Evolutionary conservation across 768 basidiomycete species (phyloP).

Genomic region (Hypsizygus marmoreus): DNA sequence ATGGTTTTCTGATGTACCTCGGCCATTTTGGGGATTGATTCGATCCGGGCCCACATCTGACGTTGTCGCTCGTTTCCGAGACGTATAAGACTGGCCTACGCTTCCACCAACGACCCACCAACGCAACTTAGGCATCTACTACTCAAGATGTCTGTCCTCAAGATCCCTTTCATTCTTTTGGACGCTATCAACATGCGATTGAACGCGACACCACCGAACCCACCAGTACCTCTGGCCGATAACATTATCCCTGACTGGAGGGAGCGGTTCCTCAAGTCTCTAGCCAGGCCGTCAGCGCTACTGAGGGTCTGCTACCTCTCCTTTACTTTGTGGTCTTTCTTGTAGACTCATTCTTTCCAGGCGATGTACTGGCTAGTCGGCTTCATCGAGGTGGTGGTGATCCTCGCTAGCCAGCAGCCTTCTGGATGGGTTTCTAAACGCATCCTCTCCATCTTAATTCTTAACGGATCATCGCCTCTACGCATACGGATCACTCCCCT

Average conservation of each 20-base stretch:
- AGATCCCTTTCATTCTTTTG: constrained; percentile 35
- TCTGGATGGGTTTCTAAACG: constrained; percentile 16
- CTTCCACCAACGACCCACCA: background rate
- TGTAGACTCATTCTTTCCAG: constrained; percentile 16
- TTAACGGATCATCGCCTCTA: constrained; percentile 12
- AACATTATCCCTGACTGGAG: constrained; percentile 35
- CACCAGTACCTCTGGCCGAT: constrained; percentile 19
- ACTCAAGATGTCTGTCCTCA: constrained; percentile 25
- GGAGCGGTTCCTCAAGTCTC: constrained; percentile 29
- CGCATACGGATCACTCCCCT: constrained; percentile 25
- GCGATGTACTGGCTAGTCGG: constrained; percentile 26
- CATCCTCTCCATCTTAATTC: constrained; percentile 18
- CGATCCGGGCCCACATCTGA: constrained; percentile 2
- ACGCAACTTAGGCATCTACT: background rate
- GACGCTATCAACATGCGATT: constrained; percentile 38
- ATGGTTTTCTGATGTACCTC: constrained; percentile 7
- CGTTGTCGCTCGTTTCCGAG: background rate
- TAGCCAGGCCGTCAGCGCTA: constrained; percentile 26
- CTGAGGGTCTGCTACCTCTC: constrained; percentile 25
- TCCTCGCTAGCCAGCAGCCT: constrained; percentile 23
- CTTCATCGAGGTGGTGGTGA: constrained; percentile 30
- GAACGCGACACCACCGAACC: constrained; percentile 38
- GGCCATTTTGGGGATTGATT: constrained; percentile 6
- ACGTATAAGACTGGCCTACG: constrained; percentile 1
- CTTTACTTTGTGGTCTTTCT: background rate